Base-by-base conservation (phyloP, 306 rosid species). In the Begonia loranthoides region DNA sequence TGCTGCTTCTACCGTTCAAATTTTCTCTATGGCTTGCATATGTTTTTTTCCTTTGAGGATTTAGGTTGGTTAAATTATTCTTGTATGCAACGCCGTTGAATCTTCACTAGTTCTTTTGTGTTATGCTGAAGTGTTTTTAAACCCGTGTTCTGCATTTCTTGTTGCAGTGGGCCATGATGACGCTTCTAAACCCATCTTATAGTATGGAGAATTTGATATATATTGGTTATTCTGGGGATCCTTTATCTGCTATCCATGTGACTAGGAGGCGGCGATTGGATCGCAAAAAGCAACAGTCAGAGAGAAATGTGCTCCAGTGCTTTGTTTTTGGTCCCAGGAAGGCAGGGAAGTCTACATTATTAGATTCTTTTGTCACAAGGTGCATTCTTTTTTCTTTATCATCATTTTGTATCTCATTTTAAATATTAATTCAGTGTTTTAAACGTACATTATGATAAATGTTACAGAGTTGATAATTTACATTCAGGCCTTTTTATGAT, bases 101-200 rank as follows among this genome's bases (percentile, higher is more conserved):
- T 43, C 46, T 8, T 22, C 34, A 19, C 15, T 21, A 17, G 41
- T 14, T 56, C 44, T 57, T 28, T 24, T 47, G 10, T n/a, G 19
- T 45, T 40, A 15, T 3, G 45, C 41, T 15, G 44, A 16, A 2
- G 45, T 54, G 47, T 63, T 55, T 41, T 54, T 48, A 41, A 49
- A 47, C 38, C 43, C 17, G 16, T 17, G n/a, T 15, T 56, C 17
- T 50, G 11, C 38, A 21, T 51, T 41, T 41, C 45, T 56, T 33
- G 41, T 59, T 55, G 67, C 94, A 87, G 99, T 92, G 99, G 99
- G 84, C 87, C 39, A 80, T 92, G 36, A 86, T 92, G 99, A 79
- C 99, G 11, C 94, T 79, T 54, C 56, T 92, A 64, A 70, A 87
- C 71, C 96, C 99, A 63, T 49, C 81, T 51, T 75, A 57, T 64